Percentiles rank a stretch among this genome's conserved stretches.
Conservation (phyloP, 352 stramenopile species). For the Phytopythium litorale region DNA sequence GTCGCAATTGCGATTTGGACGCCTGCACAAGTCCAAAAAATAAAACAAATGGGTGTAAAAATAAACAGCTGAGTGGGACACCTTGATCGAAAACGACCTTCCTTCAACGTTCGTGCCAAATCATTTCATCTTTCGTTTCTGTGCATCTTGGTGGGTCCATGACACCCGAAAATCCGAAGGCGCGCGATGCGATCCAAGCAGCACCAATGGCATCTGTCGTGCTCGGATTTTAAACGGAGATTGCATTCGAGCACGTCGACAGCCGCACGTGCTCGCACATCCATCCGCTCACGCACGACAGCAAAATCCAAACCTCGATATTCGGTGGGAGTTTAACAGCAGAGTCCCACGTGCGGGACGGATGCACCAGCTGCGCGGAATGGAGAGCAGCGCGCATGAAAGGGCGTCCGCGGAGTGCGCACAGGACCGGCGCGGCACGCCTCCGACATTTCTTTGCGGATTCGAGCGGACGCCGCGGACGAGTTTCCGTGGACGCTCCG, state of each 20-base stretch:
- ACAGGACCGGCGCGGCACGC: no score
- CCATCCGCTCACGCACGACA: no score
- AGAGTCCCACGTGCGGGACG: no score
- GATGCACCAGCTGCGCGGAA: no score
- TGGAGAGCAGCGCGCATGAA: neutral
- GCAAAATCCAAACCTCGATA: no score
- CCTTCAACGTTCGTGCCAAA: conserved; percentile 7
- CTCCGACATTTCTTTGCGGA: neutral
- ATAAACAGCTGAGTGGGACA: neutral
- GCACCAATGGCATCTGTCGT: neutral
- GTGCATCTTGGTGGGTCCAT: conserved; percentile 1
- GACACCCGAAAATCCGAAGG: neutral
- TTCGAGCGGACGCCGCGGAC: neutral
- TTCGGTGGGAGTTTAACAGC: no score
- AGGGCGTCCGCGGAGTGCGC: neutral
- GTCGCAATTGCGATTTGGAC: neutral
- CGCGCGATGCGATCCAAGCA: neutral
- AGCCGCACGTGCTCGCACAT: no score
- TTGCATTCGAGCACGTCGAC: neutral
- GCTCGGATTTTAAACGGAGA: neutral
- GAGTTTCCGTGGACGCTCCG: neutral
- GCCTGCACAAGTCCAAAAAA: no score
- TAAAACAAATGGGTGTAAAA: neutral
- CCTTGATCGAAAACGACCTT: neutral
- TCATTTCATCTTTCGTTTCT: neutral